phyloP scores from a whole-genome alignment of 805 yeast genomes.

The Metschnikowia aberdeeniae region DNA sequence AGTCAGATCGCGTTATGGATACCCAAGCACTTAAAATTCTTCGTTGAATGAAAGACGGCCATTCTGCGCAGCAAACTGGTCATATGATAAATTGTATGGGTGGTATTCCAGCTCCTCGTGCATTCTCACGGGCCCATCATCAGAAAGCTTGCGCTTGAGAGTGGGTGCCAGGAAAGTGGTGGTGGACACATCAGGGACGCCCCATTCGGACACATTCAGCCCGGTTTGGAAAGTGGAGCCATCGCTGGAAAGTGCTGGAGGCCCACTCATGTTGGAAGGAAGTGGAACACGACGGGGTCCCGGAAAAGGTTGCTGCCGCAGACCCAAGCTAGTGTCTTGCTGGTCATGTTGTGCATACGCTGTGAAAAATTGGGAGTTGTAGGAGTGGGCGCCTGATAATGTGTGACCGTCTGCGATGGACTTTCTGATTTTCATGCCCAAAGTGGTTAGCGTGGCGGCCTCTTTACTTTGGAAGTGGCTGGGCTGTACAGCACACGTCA shows the following conservation, averaged over 20 bases:
- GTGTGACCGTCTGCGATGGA: constrained; percentile 60
- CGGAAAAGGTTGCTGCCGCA: background rate
- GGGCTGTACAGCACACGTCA: background rate
- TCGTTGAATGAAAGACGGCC: constrained; percentile 47
- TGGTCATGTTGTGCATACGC: constrained; percentile 4
- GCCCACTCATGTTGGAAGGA: constrained; percentile 38
- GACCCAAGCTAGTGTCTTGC: background rate
- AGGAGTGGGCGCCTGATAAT: constrained; percentile 9
- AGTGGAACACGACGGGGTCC: constrained; percentile 33
- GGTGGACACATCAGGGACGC: constrained; percentile 4
- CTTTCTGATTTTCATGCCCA: constrained; percentile 72
- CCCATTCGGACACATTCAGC: constrained; percentile 43
- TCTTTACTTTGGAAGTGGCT: constrained; percentile 20
- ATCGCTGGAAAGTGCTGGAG: constrained; percentile 41
- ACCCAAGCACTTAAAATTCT: constrained; percentile 35
- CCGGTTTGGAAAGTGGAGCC: constrained; percentile 44
- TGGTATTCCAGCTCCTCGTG: background rate
- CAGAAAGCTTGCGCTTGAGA: constrained; percentile 7
- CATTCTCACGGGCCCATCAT: background rate
- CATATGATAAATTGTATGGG: constrained; percentile 9
- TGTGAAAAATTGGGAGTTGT: constrained; percentile 8
- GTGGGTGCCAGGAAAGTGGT: constrained; percentile 7
- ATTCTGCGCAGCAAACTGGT: constrained; percentile 30
- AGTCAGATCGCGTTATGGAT: background rate
- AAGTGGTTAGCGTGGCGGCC: constrained; percentile 42